Base-by-base conservation (phyloP, 73 alveolate genomes). In the Blepharisma stoltei region DNA sequence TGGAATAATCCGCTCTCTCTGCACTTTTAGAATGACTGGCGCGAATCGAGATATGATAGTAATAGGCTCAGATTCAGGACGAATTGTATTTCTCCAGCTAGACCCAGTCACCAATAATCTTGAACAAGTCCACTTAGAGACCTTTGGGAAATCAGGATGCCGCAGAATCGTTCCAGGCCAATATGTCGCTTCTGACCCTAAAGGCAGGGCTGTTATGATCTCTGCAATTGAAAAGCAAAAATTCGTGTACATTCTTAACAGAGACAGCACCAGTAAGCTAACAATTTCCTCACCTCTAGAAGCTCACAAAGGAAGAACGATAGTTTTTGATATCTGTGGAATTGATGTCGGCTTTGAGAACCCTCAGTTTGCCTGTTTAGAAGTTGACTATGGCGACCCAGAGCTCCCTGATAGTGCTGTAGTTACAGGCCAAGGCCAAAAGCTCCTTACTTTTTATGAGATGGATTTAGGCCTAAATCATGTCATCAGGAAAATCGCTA, bases 161-260 rank as follows among this genome's bases (percentile, higher is more conserved):
- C 86, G 99, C 45, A 81, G 99, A 45, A 85, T 95, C 6, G 99
- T 97, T 47, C 99, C 99, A 0, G 99, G 99, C 14, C 98, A 97
- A 77, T 97, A 97, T 93, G 71, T 98, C 23, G 99, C 99, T 7
- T 95, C 95, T 6, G 99, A 98, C 83, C 99, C 99, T 32, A 97
- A 96, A 86, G 99, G 99, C 54, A 89, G 99, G 69, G 99, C 99
- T 0, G 84, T 97, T 52, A 93, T 97, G 99, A 86, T 98, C 23
- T 99, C 98, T 23, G 99, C 99, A 32, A 95, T 96, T 8, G 99
- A 98, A 89, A 97, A 97, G 86, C 94, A 92, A 82, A 98, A 98
- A 86, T 98, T 95, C 76, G 99, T 97, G 43, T 98, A 96, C 92
- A 93, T 97, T 69, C 88, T 98, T 70, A 94, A 92, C 80, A 90